These are phyloP conservation scores for Udeniomyces megalosporus DNA, from an alignment of 768 basidiomycete genomes.

Conservation along the genomic window DNA sequence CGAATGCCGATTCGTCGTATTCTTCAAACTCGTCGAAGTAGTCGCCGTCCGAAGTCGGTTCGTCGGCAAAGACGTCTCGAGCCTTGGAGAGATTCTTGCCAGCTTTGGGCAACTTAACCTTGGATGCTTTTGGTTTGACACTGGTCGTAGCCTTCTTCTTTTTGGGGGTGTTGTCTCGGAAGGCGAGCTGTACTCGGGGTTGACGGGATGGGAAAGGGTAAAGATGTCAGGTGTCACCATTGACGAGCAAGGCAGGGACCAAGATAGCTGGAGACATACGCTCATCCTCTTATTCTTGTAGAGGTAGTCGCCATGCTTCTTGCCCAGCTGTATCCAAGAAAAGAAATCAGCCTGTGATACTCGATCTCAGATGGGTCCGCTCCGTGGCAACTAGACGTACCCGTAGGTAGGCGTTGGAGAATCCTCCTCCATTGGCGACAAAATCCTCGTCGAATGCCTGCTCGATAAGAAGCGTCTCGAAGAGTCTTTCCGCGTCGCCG, in stretches of 20 bases:
- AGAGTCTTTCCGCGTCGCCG: slow-evolving; percentile 48
- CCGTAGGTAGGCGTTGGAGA: slow-evolving; percentile 31
- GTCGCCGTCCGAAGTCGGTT: neutral
- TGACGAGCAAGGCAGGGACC: neutral
- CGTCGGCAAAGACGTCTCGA: neutral
- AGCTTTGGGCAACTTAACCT: neutral
- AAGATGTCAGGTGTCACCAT: neutral
- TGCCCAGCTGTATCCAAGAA: neutral
- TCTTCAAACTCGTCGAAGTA: neutral
- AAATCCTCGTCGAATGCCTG: slow-evolving; percentile 41
- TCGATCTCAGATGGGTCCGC: too few species aligned
- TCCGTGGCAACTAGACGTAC: slow-evolving; percentile 10
- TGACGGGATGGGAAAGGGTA: neutral
- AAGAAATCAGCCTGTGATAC: neutral
- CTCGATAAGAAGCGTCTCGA: slow-evolving; percentile 41
- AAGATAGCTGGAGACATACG: neutral
- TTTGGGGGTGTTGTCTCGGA: slow-evolving; percentile 7
- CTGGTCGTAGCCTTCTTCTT: neutral
- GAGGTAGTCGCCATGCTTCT: slow-evolving; percentile 3
- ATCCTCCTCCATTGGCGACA: slow-evolving; percentile 32
- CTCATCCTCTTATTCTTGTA: neutral
- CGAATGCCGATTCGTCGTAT: neutral
- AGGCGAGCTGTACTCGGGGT: neutral
- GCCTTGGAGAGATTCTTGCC: slow-evolving; percentile 1
- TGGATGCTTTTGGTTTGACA: neutral